A percentile compares a stretch with the other conserved stretches of the same genome.
Evolutionary conservation across 108 stramenopile species (phyloP).

Genomic region (Schizochytrium sp.): DNA sequence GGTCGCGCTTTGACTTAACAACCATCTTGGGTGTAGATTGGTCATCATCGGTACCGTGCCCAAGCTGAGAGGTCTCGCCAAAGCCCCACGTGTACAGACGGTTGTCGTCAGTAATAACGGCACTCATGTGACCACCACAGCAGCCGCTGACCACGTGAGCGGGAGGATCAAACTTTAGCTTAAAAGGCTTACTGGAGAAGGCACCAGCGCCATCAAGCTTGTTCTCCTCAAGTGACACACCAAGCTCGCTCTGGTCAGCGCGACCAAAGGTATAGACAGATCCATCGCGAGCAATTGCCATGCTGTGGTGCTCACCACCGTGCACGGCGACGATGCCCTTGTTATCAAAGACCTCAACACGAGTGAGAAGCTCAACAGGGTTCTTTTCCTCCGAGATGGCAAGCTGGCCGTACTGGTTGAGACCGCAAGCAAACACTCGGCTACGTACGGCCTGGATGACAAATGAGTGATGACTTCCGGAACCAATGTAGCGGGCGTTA

Average conservation of each 20-base stretch:
- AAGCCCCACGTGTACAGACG: conserved; percentile 93
- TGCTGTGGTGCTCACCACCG: conserved; percentile 82
- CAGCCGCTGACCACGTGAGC: conserved; percentile 63
- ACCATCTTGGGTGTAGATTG: conserved; percentile 62
- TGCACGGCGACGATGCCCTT: conserved; percentile 77
- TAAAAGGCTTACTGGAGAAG: conserved; percentile 59
- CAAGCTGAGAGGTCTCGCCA: conserved; percentile 77
- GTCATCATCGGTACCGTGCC: conserved; percentile 73
- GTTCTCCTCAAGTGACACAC: conserved; percentile 68
- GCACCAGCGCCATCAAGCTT: neutral
- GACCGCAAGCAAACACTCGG: conserved; percentile 82
- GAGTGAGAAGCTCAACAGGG: conserved; percentile 67
- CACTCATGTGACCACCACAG: conserved; percentile 78
- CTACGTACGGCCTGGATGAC: conserved; percentile 74
- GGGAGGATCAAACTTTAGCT: neutral
- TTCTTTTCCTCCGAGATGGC: conserved; percentile 80
- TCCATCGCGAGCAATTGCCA: conserved; percentile 80
- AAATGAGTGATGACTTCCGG: conserved; percentile 84
- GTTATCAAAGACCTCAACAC: conserved; percentile 75
- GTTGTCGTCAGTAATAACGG: conserved; percentile 79
- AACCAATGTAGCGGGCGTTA: conserved; percentile 71
- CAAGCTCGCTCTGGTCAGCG: conserved; percentile 87
- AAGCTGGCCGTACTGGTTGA: conserved; percentile 92
- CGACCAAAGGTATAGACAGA: conserved; percentile 84
- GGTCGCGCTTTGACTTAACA: conserved; percentile 46